A percentile compares a stretch with the other conserved stretches of the same genome.
Evolutionary conservation across 139 green algal genomes (phyloP).

Genomic region (Chlorella sp.): DNA sequence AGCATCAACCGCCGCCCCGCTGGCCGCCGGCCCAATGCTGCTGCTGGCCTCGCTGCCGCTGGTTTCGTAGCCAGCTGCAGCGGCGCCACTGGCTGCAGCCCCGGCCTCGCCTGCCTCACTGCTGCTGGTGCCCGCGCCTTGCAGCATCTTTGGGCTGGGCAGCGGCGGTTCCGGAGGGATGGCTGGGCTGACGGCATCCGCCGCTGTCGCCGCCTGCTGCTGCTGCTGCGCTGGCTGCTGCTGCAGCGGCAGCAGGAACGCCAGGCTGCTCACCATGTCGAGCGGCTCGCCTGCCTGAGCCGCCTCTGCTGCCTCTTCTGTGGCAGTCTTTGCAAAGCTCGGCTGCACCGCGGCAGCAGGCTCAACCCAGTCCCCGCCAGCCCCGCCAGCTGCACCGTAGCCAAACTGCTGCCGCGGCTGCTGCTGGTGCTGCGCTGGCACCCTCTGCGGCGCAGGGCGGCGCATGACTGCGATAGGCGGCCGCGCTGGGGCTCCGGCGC

Average conservation of each 20-base stretch:
- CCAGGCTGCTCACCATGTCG: slow-evolving; percentile 19
- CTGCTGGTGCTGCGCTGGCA: background rate
- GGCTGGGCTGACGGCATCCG: too few species aligned
- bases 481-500: background rate
- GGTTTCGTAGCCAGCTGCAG: slow-evolving; percentile 2
- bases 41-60: slow-evolving; percentile 2
- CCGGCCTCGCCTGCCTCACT: background rate
- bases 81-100: background rate
- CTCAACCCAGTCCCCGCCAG: background rate
- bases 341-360: background rate
- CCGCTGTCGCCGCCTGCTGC: background rate
- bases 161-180: background rate
- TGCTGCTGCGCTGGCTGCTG: background rate
- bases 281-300: slow-evolving; percentile 1
- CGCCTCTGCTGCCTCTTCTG: slow-evolving; percentile 19
- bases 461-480: background rate
- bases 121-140: background rate
- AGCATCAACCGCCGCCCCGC: background rate
- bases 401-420: background rate
- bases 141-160: slow-evolving; percentile 5
- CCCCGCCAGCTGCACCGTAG: background rate
- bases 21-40: background rate
- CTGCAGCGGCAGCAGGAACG: slow-evolving; percentile 3
- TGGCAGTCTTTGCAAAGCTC: background rate
- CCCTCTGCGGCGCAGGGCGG: background rate